These are phyloP conservation scores for Pseudonectria foliicola DNA, from an alignment of 2,329 filamentous ascomycete species.

Conservation along the genomic window DNA sequence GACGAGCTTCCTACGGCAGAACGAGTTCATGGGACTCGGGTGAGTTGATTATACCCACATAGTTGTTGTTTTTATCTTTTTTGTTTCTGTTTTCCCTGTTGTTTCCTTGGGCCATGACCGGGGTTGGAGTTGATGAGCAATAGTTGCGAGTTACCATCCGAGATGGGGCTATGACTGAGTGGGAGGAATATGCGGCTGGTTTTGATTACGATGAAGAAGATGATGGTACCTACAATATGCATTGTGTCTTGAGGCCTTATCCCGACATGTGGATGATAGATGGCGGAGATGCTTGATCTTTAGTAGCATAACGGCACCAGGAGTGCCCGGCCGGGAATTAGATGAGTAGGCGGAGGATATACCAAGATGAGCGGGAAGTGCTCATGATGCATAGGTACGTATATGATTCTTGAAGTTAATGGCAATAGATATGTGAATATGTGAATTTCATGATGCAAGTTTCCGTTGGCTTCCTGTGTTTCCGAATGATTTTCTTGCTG, in stretches of 20 bases:
- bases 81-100: constrained; percentile 4
- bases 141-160: too few relatives aligned
- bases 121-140: not conserved
- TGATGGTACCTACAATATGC: too few relatives aligned
- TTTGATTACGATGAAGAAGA: too few relatives aligned
- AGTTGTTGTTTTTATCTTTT: not conserved
- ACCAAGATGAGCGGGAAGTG: constrained; percentile 9
- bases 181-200: too few relatives aligned
- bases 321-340: too few relatives aligned
- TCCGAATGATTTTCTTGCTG: too few relatives aligned
- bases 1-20: constrained; percentile 71
- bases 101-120: not conserved
- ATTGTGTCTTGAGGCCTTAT: too few relatives aligned
- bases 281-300: constrained; percentile 4
- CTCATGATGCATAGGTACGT: constrained; percentile 4
- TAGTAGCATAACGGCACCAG: too few relatives aligned
- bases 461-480: too few relatives aligned
- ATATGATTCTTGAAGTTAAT: constrained; percentile 1
- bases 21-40: constrained; percentile 33
- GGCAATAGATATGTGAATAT: constrained; percentile 2
- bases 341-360: constrained; percentile 16
- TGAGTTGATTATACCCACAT: constrained; percentile 23
- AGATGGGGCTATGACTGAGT: too few relatives aligned
- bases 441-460: not conserved
- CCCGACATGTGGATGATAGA: not conserved